These are phyloP conservation scores for Trametes cingulata DNA, from an alignment of 768 basidiomycete genomes.

Conservation along the genomic window DNA sequence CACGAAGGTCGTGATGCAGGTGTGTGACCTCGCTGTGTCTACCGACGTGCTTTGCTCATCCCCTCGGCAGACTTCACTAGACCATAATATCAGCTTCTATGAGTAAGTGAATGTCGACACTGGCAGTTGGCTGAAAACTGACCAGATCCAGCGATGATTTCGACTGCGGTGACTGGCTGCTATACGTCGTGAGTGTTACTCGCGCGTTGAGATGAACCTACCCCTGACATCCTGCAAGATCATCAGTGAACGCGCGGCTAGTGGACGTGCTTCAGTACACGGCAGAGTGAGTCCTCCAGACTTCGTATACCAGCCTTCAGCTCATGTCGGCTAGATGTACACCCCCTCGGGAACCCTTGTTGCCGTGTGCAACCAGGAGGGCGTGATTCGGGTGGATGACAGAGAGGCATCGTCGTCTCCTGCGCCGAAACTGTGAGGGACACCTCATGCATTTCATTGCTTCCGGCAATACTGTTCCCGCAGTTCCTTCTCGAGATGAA, in stretches of 20 bases:
- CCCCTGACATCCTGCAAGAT: slow-evolving; percentile 45
- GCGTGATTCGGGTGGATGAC: slow-evolving; percentile 58
- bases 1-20: slow-evolving; percentile 63
- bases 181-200: slow-evolving; percentile 62
- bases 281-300: slow-evolving; percentile 54
- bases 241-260: slow-evolving; percentile 59
- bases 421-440: slow-evolving; percentile 39
- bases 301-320: not conserved
- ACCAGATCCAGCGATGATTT: slow-evolving; percentile 57
- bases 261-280: slow-evolving; percentile 68
- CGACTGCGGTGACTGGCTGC: slow-evolving; percentile 77
- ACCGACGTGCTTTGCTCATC: not conserved
- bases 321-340: slow-evolving; percentile 52
- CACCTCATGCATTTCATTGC: not conserved
- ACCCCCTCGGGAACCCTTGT: slow-evolving; percentile 64
- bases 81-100: slow-evolving; percentile 82
- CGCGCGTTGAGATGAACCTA: too few relatives aligned
- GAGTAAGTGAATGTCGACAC: slow-evolving; percentile 44
- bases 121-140: not conserved
- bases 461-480: not conserved
- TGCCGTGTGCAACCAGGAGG: slow-evolving; percentile 81
- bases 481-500: too few relatives aligned
- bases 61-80: slow-evolving; percentile 59
- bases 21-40: slow-evolving; percentile 36
- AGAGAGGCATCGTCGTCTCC: slow-evolving; percentile 23